phyloP scores from a whole-genome alignment of 1,284 basidiomycete genomes.

The Marasmius fiardii region DNA sequence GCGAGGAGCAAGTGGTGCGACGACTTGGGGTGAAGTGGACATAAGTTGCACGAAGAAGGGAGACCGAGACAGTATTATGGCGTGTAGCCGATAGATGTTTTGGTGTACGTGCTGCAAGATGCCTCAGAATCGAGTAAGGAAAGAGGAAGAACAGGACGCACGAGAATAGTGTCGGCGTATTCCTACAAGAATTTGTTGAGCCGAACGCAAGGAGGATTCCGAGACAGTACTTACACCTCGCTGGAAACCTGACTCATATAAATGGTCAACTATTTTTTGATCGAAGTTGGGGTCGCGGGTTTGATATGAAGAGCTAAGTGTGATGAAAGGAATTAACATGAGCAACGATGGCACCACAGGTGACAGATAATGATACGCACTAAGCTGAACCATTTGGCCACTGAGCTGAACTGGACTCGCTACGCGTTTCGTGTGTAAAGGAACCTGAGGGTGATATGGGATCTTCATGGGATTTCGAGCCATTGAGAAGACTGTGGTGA shows the following conservation, averaged over 20 bases:
- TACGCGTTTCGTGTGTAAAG: not conserved
- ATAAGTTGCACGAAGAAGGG: constrained; percentile 84
- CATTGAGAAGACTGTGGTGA: not conserved
- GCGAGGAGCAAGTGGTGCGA: constrained; percentile 59
- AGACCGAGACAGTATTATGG: constrained; percentile 81
- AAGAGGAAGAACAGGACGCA: constrained; percentile 34
- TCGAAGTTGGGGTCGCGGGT: constrained; percentile 48
- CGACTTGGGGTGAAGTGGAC: constrained; percentile 63
- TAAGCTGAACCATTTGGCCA: not conserved
- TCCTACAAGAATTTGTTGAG: constrained; percentile 44
- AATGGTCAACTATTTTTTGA: constrained; percentile 68
- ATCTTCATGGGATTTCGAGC: constrained; percentile 1
- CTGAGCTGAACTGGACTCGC: not conserved
- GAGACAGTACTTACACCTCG: constrained; percentile 56
- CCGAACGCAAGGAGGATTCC: constrained; percentile 1
- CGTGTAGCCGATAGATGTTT: constrained; percentile 71
- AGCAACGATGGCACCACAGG: no score
- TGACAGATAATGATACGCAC: not conserved
- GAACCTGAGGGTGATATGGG: constrained; percentile 1
- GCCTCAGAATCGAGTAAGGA: constrained; percentile 8
- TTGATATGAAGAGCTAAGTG: not conserved
- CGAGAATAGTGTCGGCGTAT: constrained; percentile 76
- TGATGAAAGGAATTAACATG: not conserved
- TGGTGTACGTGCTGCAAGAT: constrained; percentile 65
- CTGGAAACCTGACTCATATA: constrained; percentile 77